Evolutionary conservation across 2,329 filamentous ascomycete species (phyloP).

Genomic region (Teratosphaeria nubilosa): DNA sequence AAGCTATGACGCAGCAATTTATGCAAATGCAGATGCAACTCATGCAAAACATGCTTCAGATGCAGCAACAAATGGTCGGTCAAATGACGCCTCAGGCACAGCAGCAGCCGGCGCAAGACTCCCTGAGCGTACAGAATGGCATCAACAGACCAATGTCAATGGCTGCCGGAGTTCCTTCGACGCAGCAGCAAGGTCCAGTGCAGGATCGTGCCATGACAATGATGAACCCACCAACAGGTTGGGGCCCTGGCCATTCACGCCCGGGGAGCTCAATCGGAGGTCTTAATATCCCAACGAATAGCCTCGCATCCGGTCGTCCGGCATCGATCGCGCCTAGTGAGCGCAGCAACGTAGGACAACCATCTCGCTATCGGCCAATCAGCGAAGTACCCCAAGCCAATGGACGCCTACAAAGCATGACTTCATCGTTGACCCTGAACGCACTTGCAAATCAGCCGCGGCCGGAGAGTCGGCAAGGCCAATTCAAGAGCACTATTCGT

Average conservation of each 20-base stretch:
- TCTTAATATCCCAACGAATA: conserved; percentile 26
- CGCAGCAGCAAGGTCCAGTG: conserved; percentile 14
- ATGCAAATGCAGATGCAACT: conserved; percentile 31
- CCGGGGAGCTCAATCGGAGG: not conserved
- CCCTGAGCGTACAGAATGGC: conserved; percentile 11
- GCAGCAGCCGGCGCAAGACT: conserved; percentile 12
- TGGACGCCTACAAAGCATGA: conserved; percentile 31
- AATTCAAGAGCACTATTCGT: conserved; percentile 23
- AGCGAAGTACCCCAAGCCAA: conserved; percentile 29
- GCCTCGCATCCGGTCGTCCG: conserved; percentile 52
- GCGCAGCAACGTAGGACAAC: conserved; percentile 84
- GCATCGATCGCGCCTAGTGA: conserved; percentile 92
- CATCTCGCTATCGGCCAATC: conserved; percentile 83
- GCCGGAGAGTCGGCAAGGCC: conserved; percentile 4
- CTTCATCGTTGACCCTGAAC: conserved; percentile 21
- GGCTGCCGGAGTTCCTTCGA: conserved; percentile 22
- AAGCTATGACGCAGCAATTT: conserved; percentile 27
- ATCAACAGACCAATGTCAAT: conserved; percentile 36
- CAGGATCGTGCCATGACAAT: conserved; percentile 65
- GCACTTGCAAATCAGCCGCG: conserved; percentile 16
- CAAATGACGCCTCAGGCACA: conserved; percentile 7
- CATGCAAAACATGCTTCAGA: conserved; percentile 30
- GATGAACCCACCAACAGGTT: conserved; percentile 51
- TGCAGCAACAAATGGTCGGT: conserved; percentile 25
- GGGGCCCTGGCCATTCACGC: conserved; percentile 10